Conservation (phyloP, 441 rosid genomes). For the Erysimum cheiri region DNA sequence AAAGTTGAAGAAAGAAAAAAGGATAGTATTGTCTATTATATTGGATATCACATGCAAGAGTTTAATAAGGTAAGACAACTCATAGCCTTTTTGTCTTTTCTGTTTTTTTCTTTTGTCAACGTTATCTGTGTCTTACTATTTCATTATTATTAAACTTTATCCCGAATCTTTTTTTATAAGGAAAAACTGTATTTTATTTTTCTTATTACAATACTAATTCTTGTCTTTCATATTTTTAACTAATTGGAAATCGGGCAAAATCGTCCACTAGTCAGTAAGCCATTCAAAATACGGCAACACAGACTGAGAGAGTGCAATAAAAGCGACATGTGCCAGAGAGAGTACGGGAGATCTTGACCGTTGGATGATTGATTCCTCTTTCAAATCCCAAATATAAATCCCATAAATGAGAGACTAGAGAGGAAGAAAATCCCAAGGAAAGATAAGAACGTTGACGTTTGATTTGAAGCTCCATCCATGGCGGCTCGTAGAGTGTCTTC, state of each 20-base stretch:
- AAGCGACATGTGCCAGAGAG: constrained; percentile 38
- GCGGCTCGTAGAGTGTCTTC: constrained; percentile 79
- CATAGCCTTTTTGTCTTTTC: no score
- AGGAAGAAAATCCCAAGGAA: not conserved
- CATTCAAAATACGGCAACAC: constrained; percentile 37
- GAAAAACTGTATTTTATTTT: not conserved
- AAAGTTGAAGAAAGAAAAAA: no score
- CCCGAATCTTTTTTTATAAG: not conserved
- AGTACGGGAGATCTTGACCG: constrained; percentile 31
- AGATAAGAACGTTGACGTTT: no score
- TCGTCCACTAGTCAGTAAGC: not conserved
- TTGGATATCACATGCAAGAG: no score
- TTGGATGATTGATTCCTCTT: no score
- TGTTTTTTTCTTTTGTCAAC: no score
- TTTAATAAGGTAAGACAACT: no score
- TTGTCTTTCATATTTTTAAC: no score
- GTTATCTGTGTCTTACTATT: no score
- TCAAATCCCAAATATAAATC: not conserved
- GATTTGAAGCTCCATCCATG: no score
- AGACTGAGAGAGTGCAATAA: constrained; percentile 15
- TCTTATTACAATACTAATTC: not conserved
- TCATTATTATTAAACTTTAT: not conserved
- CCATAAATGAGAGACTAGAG: not conserved
- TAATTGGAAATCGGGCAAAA: no score
- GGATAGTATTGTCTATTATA: no score